Evolutionary conservation across 345 rosid genomes (phyloP).

Genomic region (Fremontodendron californicum): DNA sequence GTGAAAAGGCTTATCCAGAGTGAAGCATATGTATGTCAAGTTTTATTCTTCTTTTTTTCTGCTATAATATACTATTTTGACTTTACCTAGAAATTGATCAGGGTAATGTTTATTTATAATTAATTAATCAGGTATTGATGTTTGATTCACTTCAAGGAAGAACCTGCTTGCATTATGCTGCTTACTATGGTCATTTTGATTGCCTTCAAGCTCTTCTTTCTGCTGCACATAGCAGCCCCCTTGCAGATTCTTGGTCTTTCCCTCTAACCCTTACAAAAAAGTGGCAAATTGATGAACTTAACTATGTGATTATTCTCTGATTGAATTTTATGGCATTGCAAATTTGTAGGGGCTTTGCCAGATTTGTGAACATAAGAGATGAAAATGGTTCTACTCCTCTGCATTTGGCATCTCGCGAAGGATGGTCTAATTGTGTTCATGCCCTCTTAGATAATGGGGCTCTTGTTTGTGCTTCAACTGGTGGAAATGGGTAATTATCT

Average conservation of each 20-base stretch:
- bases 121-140: slow-evolving; percentile 61
- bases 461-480: slow-evolving; percentile 51
- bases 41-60: not conserved
- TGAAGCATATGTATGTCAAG: slow-evolving; percentile 84
- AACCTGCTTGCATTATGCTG: slow-evolving; percentile 95
- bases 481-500: slow-evolving; percentile 45
- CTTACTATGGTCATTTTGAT: slow-evolving; percentile 76
- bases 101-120: not conserved
- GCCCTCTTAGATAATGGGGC: slow-evolving; percentile 51
- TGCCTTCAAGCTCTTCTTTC: slow-evolving; percentile 82
- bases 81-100: slow-evolving; percentile 1
- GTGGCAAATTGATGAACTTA: not conserved
- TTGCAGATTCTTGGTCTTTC: slow-evolving; percentile 73
- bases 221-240: slow-evolving; percentile 69
- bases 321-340: slow-evolving; percentile 2
- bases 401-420: slow-evolving; percentile 52
- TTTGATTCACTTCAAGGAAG: slow-evolving; percentile 88
- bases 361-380: slow-evolving; percentile 55
- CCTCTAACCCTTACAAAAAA: not conserved
- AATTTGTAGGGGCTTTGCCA: slow-evolving; percentile 44
- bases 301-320: not conserved
- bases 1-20: slow-evolving; percentile 74
- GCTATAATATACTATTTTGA: not conserved
- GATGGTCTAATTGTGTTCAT: slow-evolving; percentile 44
- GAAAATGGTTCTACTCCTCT: slow-evolving; percentile 47